Conservation (phyloP, 345 rosid genomes). For the Pseudoturritis turrita region DNA sequence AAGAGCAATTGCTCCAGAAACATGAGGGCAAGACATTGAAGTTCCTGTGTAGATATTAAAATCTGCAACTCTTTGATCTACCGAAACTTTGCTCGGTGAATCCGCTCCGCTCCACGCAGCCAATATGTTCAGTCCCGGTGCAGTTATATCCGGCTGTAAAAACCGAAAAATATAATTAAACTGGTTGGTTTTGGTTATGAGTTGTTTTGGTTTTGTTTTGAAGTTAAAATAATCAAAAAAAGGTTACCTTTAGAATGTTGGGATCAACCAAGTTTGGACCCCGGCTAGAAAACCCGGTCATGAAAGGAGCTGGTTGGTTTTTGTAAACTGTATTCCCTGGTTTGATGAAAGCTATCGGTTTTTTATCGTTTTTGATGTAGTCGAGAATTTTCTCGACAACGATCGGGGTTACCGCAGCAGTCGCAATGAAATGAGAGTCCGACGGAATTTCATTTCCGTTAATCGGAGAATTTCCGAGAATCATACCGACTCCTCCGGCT, state of each 20-base stretch:
- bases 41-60: conserved; percentile 64
- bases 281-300: conserved; percentile 68
- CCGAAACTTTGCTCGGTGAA: conserved; percentile 39
- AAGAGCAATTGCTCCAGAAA: conserved; percentile 67
- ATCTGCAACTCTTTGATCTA: conserved; percentile 41
- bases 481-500: conserved; percentile 73
- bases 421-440: conserved; percentile 65
- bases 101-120: conserved; percentile 81
- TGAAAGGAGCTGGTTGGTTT: conserved; percentile 52
- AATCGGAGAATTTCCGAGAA: conserved; percentile 47
- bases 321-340: conserved; percentile 43
- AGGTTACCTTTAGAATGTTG: conserved; percentile 65
- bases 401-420: conserved; percentile 33
- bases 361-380: conserved; percentile 56
- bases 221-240: not conserved
- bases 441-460: conserved; percentile 27
- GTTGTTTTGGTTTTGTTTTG: not conserved
- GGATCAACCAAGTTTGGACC: conserved; percentile 68
- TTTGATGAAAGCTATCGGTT: conserved; percentile 47
- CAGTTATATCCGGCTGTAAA: conserved; percentile 74
- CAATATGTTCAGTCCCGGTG: conserved; percentile 68
- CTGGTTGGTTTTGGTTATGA: not conserved
- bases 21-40: conserved; percentile 95
- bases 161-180: not conserved
- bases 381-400: conserved; percentile 38